Evolutionary conservation across 2,329 filamentous ascomycete species (phyloP).

Genomic region (Cytospora chrysosperma): DNA sequence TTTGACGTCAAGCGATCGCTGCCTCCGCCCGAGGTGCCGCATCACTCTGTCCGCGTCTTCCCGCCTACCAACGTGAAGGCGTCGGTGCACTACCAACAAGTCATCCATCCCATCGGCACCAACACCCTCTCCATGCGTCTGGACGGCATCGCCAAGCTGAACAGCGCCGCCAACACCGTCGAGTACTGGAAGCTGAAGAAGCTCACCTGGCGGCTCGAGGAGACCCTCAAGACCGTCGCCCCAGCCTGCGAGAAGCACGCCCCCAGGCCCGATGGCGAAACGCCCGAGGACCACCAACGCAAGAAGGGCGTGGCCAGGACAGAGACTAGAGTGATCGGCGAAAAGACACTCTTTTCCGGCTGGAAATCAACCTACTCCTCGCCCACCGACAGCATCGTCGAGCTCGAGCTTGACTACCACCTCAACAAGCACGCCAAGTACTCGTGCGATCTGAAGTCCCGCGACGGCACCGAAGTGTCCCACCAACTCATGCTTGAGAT

Average conservation of each 20-base stretch:
- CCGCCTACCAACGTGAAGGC: constrained; percentile 93
- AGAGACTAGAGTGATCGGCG: constrained; percentile 74
- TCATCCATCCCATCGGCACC: constrained; percentile 82
- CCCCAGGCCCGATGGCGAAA: constrained; percentile 49
- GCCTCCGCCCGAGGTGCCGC: constrained; percentile 69
- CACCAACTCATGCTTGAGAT: constrained; percentile 90
- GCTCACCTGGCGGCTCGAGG: constrained; percentile 89
- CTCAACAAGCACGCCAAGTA: constrained; percentile 59
- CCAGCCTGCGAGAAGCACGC: constrained; percentile 77
- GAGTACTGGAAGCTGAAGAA: constrained; percentile 86
- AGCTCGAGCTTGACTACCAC: constrained; percentile 79
- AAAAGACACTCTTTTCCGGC: constrained; percentile 77
- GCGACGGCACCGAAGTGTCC: constrained; percentile 72
- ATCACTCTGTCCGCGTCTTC: constrained; percentile 90
- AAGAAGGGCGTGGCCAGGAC: constrained; percentile 71
- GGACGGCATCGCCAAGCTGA: constrained; percentile 76
- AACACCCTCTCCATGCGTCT: constrained; percentile 79
- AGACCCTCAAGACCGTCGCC: constrained; percentile 76
- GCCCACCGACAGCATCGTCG: constrained; percentile 57
- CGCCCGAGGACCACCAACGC: constrained; percentile 32
- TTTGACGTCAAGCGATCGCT: constrained; percentile 79
- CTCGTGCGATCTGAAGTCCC: constrained; percentile 74
- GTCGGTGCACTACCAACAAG: constrained; percentile 74
- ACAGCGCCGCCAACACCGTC: constrained; percentile 68
- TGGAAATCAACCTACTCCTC: constrained; percentile 75